These are phyloP conservation scores for Tremella yokohamensis DNA, from an alignment of 768 basidiomycete genomes.

Conservation along the genomic window DNA sequence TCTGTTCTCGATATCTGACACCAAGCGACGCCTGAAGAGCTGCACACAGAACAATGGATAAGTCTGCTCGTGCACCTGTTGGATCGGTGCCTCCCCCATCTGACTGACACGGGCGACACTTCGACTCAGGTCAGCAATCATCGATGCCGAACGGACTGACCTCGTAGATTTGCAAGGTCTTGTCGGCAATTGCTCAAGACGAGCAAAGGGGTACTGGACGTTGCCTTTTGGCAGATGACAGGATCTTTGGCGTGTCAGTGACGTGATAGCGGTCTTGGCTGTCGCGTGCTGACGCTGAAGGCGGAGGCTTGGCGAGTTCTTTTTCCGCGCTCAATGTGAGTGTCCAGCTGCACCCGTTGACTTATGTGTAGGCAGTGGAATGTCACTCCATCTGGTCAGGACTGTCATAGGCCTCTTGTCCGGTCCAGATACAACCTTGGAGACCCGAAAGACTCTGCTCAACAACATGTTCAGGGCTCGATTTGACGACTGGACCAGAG, in stretches of 20 bases:
- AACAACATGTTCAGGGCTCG: background rate
- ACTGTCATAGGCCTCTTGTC: too few relatives aligned
- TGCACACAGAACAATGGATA: conserved; percentile 14
- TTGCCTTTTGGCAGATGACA: background rate
- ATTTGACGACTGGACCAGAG: background rate
- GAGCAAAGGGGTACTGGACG: background rate
- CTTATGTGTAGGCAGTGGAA: background rate
- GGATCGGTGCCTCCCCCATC: background rate
- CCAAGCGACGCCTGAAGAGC: background rate
- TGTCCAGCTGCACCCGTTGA: too few relatives aligned
- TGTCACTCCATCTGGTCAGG: too few relatives aligned
- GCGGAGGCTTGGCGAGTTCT: too few relatives aligned
- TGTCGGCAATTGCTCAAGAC: background rate
- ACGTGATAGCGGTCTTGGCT: too few relatives aligned
- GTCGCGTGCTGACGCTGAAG: too few relatives aligned
- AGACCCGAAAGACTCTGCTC: too few relatives aligned
- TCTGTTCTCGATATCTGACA: too few relatives aligned
- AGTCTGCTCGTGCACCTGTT: conserved; percentile 5
- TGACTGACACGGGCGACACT: background rate
- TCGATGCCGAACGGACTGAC: background rate
- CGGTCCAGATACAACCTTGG: too few relatives aligned
- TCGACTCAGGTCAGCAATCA: conserved; percentile 7
- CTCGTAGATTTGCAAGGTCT: conserved; percentile 8
- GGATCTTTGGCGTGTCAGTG: too few relatives aligned
- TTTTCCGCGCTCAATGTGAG: too few relatives aligned